A percentile compares a stretch with the other conserved stretches of the same genome.
Evolutionary conservation across 192 early-diverging fungal species (phyloP).

Genomic region (Coemansia pectinata): DNA sequence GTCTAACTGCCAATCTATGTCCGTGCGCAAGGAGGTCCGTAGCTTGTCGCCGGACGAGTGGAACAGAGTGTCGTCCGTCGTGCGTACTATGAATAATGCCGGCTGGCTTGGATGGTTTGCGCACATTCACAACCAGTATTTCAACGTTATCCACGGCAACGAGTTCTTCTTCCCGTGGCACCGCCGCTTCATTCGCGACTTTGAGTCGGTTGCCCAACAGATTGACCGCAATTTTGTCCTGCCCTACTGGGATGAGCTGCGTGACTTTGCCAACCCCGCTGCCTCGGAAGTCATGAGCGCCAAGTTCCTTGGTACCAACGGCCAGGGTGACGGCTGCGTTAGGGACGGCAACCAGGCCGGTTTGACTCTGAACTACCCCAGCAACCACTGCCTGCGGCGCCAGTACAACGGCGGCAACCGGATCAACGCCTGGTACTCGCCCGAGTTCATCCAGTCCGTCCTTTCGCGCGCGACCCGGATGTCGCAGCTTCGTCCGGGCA

Average conservation of each 20-base stretch:
- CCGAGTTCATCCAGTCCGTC: constrained; percentile 49
- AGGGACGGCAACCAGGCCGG: constrained; percentile 22
- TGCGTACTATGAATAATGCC: constrained; percentile 25
- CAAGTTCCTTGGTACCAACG: constrained; percentile 45
- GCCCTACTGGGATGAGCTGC: constrained; percentile 57
- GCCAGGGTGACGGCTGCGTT: constrained; percentile 40
- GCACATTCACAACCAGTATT: constrained; percentile 39
- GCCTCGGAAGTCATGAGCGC: constrained; percentile 35
- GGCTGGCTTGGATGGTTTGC: constrained; percentile 50
- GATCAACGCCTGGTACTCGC: constrained; percentile 48
- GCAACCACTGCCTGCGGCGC: constrained; percentile 47
- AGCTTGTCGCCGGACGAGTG: constrained; percentile 42
- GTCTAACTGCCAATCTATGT: constrained; percentile 21
- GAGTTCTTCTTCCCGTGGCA: constrained; percentile 56
- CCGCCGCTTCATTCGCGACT: constrained; percentile 50
- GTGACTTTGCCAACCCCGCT: constrained; percentile 52
- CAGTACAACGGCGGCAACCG: constrained; percentile 47
- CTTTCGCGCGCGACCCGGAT: constrained; percentile 39
- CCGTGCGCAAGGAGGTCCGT: constrained; percentile 51
- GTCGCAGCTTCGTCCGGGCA: constrained; percentile 43
- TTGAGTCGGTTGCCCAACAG: constrained; percentile 48
- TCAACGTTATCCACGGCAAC: constrained; percentile 41
- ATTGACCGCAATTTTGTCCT: constrained; percentile 36
- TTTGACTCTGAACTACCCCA: constrained; percentile 32
- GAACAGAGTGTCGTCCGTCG: constrained; percentile 14